phyloP scores from a whole-genome alignment of 768 basidiomycete genomes.

The Lentinula aciculospora region DNA sequence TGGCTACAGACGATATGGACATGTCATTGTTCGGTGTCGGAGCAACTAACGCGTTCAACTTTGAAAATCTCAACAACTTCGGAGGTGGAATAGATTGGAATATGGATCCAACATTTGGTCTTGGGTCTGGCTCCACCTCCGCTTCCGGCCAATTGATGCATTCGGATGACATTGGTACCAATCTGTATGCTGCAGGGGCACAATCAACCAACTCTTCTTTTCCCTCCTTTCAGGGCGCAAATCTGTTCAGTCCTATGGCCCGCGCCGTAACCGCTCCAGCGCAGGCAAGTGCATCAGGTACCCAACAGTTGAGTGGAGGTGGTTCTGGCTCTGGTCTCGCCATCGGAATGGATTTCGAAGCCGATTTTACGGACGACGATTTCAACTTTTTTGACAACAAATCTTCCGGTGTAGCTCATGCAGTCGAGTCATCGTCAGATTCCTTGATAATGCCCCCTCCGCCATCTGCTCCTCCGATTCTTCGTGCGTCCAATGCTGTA shows the following conservation, averaged over 20 bases:
- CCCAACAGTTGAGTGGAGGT: not conserved
- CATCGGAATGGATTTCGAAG: constrained; percentile 40
- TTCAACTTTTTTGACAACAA: constrained; percentile 80
- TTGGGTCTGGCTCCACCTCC: not conserved
- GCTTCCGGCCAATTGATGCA: not conserved
- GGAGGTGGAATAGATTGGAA: constrained; percentile 13
- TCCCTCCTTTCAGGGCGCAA: not conserved
- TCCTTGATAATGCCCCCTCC: constrained; percentile 13
- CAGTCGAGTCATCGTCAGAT: not conserved
- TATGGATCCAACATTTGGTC: not conserved
- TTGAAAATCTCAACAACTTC: constrained; percentile 25
- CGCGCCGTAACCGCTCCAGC: not conserved
- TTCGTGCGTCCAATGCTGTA: constrained; percentile 10
- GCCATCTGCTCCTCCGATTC: constrained; percentile 14
- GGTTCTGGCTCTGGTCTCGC: not conserved
- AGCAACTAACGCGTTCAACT: constrained; percentile 11
- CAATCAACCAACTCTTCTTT: not conserved
- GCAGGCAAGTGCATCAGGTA: not conserved
- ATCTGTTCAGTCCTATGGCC: not conserved
- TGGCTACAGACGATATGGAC: constrained; percentile 7
- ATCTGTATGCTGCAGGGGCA: not conserved
- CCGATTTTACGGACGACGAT: constrained; percentile 79
- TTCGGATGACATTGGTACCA: not conserved
- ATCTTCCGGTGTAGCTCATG: constrained; percentile 19
- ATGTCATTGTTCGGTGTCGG: not conserved